These are phyloP conservation scores for Mitragyna speciosa DNA, from an alignment of 257 asterid species.

Conservation along the genomic window DNA sequence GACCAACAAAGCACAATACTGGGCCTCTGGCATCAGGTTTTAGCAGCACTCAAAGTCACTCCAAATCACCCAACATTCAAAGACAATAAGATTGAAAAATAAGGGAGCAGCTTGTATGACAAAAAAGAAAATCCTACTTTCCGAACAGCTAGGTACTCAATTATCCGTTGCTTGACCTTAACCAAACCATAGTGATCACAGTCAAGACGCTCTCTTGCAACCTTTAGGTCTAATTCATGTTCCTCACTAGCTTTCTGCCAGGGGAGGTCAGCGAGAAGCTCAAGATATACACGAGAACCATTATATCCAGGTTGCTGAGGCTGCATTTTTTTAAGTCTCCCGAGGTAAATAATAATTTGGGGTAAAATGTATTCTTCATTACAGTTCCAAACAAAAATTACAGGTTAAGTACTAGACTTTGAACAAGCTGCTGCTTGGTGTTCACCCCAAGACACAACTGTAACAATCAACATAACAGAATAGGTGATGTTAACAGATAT, in stretches of 20 bases:
- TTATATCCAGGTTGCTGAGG: conserved; percentile 99
- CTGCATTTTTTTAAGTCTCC: conserved; percentile 99
- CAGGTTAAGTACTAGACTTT: neutral
- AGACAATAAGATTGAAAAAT: conserved; percentile 14
- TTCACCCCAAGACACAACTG: neutral
- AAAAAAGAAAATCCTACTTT: conserved; percentile 53
- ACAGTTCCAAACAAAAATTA: neutral
- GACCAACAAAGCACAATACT: conserved; percentile 96
- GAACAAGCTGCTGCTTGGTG: neutral
- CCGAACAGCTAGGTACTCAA: conserved; percentile 97
- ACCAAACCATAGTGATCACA: conserved; percentile 87
- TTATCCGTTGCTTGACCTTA: conserved; percentile 94
- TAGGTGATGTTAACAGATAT: neutral
- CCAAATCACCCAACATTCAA: conserved; percentile 20
- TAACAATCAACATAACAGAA: neutral
- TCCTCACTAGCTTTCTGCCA: conserved; percentile 94
- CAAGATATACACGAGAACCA: conserved; percentile 92
- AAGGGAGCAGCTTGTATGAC: conserved; percentile 11
- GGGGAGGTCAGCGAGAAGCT: conserved; percentile 95
- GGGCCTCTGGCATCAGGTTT: conserved; percentile 99
- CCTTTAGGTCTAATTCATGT: conserved; percentile 72
- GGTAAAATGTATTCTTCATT: neutral
- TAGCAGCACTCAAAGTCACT: conserved; percentile 59
- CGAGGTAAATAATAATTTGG: conserved; percentile 40
- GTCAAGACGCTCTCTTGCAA: conserved; percentile 88